Percentiles rank a stretch among this genome's conserved stretches.
Conservation (phyloP, 306 rosid species). For the Cyamopsis tetragonoloba region DNA sequence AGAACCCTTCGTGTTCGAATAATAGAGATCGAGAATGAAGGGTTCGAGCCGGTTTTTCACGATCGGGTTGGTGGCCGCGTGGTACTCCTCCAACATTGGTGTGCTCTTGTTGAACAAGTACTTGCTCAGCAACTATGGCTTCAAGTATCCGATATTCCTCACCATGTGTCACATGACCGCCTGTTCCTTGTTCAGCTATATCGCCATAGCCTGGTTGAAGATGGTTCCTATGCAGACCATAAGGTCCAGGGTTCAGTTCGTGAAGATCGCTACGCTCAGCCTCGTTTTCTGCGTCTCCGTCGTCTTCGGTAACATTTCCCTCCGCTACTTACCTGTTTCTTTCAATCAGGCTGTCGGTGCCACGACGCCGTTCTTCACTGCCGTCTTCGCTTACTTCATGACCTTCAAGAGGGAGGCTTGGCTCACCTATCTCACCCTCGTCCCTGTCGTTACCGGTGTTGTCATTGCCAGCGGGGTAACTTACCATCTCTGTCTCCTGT, state of each 20-base stretch:
- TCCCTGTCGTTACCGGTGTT: constrained; percentile 96
- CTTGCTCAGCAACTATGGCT: constrained; percentile 88
- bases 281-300: constrained; percentile 85
- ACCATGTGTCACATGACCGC: constrained; percentile 99
- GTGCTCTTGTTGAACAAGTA: constrained; percentile 88
- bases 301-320: constrained; percentile 89
- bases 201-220: constrained; percentile 96
- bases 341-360: constrained; percentile 97
- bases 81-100: constrained; percentile 98
- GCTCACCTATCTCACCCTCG: constrained; percentile 84
- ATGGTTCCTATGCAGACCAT: constrained; percentile 92
- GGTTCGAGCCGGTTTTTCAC: constrained; percentile 73
- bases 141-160: constrained; percentile 96
- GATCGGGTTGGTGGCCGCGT: constrained; percentile 66
- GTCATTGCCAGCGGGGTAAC: constrained; percentile 96
- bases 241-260: constrained; percentile 80
- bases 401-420: constrained; percentile 92
- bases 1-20: too few relatives aligned
- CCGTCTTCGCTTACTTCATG: constrained; percentile 86
- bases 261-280: constrained; percentile 88
- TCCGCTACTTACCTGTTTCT: constrained; percentile 83
- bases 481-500: too few relatives aligned
- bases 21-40: constrained; percentile 64
- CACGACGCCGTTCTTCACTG: constrained; percentile 95
- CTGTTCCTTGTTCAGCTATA: constrained; percentile 82